Percentiles rank a stretch among this genome's conserved stretches.
These are phyloP conservation scores for Tolypocladium guangdongense DNA, from an alignment of 2,329 filamentous ascomycete genomes.

Conservation along the genomic window DNA sequence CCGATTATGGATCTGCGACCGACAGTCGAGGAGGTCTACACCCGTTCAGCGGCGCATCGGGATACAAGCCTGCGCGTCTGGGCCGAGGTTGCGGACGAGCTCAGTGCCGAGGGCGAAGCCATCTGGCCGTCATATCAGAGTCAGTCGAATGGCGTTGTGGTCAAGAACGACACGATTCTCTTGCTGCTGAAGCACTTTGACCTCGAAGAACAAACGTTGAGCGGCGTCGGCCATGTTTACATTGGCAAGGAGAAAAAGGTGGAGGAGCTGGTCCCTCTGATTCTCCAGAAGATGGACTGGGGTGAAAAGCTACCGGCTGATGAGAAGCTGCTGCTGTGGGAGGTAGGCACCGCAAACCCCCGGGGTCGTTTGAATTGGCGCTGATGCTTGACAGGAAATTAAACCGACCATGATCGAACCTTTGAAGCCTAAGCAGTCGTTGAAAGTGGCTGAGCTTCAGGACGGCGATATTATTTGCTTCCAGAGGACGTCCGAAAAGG, in stretches of 20 bases:
- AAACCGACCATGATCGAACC: conserved; percentile 95
- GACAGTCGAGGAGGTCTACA: conserved; percentile 60
- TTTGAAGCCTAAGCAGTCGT: conserved; percentile 81
- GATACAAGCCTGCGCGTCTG: conserved; percentile 72
- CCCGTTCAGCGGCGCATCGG: conserved; percentile 44
- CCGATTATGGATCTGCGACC: conserved; percentile 69
- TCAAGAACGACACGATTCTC: conserved; percentile 58
- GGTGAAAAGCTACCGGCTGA: conserved; percentile 56
- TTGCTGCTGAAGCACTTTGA: conserved; percentile 93
- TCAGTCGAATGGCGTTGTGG: conserved; percentile 43
- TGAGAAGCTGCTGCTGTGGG: conserved; percentile 61
- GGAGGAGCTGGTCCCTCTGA: conserved; percentile 67
- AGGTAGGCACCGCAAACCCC: conserved; percentile 33
- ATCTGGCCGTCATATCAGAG: conserved; percentile 58
- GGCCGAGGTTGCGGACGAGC: conserved; percentile 66
- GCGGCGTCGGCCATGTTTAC: conserved; percentile 74
- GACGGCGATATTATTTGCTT: conserved; percentile 97
- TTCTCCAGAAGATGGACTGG: conserved; percentile 80
- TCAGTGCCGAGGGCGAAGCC: conserved; percentile 55
- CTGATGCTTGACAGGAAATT: conserved; percentile 53
- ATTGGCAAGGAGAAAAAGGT: conserved; percentile 82
- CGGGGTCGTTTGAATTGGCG: not conserved
- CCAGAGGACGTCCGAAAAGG: conserved; percentile 51
- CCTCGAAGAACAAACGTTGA: conserved; percentile 59
- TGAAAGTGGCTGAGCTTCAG: conserved; percentile 87